phyloP scores from a whole-genome alignment of 306 rosid genomes.

The Medicago truncatula region DNA sequence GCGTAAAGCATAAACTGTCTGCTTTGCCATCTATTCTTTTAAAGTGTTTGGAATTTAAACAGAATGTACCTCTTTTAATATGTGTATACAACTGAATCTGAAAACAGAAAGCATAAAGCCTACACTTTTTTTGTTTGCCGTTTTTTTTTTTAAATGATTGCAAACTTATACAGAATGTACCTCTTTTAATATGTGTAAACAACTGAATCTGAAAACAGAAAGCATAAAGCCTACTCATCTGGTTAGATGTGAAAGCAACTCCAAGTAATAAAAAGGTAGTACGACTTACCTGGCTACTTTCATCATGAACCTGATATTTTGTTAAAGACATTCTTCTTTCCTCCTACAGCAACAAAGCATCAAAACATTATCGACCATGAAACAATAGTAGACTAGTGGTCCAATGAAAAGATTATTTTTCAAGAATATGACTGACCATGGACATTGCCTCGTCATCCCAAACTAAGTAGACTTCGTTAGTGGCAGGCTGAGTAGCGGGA shows the following conservation, averaged over 20 bases:
- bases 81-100: slow-evolving; percentile 58
- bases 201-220: slow-evolving; percentile 59
- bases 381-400: slow-evolving; percentile 5
- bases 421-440: slow-evolving; percentile 68
- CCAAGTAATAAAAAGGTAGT: slow-evolving; percentile 72
- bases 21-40: slow-evolving; percentile 38
- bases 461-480: slow-evolving; percentile 93
- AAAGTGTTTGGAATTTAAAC: slow-evolving; percentile 39
- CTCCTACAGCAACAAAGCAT: slow-evolving; percentile 69
- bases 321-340: slow-evolving; percentile 94
- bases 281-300: slow-evolving; percentile 99
- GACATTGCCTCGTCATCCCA: slow-evolving; percentile 99
- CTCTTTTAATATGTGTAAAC: slow-evolving; percentile 57
- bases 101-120: slow-evolving; percentile 66
- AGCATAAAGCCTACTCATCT: slow-evolving; percentile 79
- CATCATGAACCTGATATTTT: slow-evolving; percentile 99
- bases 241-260: slow-evolving; percentile 81
- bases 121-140: slow-evolving; percentile 46
- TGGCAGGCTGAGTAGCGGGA: slow-evolving; percentile 81
- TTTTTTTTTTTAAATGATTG: slow-evolving; percentile 28
- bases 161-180: slow-evolving; percentile 54
- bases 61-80: slow-evolving; percentile 60
- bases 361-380: slow-evolving; percentile 36
- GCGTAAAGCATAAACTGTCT: slow-evolving; percentile 66
- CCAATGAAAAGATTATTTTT: slow-evolving; percentile 23